Base-by-base conservation (phyloP, 768 basidiomycete genomes). In the Cystobasidium tubakii region DNA sequence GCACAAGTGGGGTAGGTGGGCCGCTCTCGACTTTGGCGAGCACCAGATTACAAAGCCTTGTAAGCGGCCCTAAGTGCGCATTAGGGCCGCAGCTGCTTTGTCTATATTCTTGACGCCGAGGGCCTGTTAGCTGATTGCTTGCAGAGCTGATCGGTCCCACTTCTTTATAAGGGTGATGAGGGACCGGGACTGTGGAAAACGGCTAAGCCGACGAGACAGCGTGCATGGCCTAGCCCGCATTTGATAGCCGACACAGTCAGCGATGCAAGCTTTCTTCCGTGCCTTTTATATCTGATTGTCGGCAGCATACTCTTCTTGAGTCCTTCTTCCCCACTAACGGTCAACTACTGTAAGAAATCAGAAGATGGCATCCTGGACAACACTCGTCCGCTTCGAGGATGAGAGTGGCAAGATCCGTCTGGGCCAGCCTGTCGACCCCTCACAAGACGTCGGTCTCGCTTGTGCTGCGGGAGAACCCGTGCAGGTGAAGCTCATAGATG, bases 401-500 rank as follows among this genome's bases (percentile, higher is more conserved):
- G 76, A 76, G 55, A 75, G 77, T 44, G 73, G 67, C 1, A 34
- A 62, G 25, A 69, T 69, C 1, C 65, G 75, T 42, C 67, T 73
- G 21, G 79, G 79, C 1, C 74, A 79, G 46, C 79, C 79, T 2
- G 53, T 76, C 39, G 77, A 79, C 39, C 31, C 39, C 21, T 54
- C 62, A 15, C 42, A 74, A 23, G 79, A 79, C 44, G 75, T 77
- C 44, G 76, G 76, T 21, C 55, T 74, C n/a, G 75, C 76, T 25
- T 33, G 63, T 44, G 76, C 39, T 10, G 73, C 25, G 10, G 75
- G 73, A 36, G 17, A 27, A 7, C 43, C 23, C 17, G 57, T 75
- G 44, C 44, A 66, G 34, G 33, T 72, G 34, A 63, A 53, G 60
- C 54, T 76, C 57, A 74, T 77, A 63, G 33, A 42, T 21, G 75